phyloP scores from a whole-genome alignment of 2,329 filamentous ascomycete genomes.

The Neofusicoccum ribis region DNA sequence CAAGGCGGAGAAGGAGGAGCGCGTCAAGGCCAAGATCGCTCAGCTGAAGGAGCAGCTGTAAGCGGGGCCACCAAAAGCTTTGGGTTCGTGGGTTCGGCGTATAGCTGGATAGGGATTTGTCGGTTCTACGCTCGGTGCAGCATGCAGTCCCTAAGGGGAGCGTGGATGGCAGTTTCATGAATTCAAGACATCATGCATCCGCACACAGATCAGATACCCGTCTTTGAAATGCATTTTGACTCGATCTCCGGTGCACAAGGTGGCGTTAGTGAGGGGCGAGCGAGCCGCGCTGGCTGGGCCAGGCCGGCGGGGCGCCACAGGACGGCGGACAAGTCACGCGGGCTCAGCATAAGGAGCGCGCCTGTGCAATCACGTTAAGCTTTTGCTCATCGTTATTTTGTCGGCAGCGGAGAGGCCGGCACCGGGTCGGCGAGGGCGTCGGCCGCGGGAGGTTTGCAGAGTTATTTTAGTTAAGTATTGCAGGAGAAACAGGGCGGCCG shows the following conservation, averaged over 20 bases:
- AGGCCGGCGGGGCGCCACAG: neutral
- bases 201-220: conserved; percentile 19
- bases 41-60: conserved; percentile 59
- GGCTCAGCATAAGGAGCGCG: neutral
- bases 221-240: conserved; percentile 20
- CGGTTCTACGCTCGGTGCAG: conserved; percentile 17
- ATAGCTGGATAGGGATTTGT: conserved; percentile 18
- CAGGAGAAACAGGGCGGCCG: conserved; percentile 9
- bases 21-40: conserved; percentile 89
- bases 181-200: conserved; percentile 19
- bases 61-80: conserved; percentile 10
- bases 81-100: conserved; percentile 15
- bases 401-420: neutral
- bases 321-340: neutral
- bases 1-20: conserved; percentile 78
- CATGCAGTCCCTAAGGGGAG: conserved; percentile 14
- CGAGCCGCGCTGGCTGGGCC: neutral
- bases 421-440: neutral
- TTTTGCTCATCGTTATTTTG: neutral
- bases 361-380: neutral
- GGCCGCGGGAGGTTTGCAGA: neutral
- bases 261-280: conserved; percentile 11
- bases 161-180: conserved; percentile 19
- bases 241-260: neutral
- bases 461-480: neutral